These are phyloP conservation scores for Trichoderma koningii DNA, from an alignment of 2,329 filamentous ascomycete species.

Conservation along the genomic window DNA sequence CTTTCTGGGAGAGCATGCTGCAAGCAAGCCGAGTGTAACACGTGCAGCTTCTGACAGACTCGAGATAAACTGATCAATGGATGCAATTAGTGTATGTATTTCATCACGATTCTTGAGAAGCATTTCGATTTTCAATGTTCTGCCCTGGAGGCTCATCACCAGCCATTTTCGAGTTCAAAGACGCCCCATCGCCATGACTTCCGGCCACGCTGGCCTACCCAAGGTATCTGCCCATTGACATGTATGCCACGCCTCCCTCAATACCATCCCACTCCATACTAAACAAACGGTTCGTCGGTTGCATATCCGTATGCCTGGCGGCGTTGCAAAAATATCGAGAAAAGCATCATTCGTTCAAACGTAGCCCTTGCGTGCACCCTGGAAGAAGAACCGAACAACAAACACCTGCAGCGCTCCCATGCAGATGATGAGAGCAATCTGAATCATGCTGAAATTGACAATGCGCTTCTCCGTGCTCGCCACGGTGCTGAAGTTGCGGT, in stretches of 20 bases:
- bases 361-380: constrained; percentile 70
- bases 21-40: background rate
- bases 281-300: background rate
- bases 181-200: constrained; percentile 9
- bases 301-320: too few relatives aligned
- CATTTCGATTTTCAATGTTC: constrained; percentile 26
- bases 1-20: background rate
- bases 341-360: constrained; percentile 51
- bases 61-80: background rate
- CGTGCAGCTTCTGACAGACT: background rate
- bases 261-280: background rate
- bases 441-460: constrained; percentile 95
- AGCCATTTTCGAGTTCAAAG: constrained; percentile 6
- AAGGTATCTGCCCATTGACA: constrained; percentile 21
- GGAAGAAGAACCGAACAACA: constrained; percentile 98
- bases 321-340: constrained; percentile 33
- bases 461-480: constrained; percentile 93
- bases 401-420: constrained; percentile 98
- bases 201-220: constrained; percentile 26
- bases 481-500: constrained; percentile 98
- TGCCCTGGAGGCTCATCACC: constrained; percentile 29
- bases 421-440: constrained; percentile 84
- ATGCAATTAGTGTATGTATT: background rate
- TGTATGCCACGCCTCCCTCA: constrained; percentile 32
- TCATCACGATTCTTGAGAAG: background rate